phyloP scores from a whole-genome alignment of 73 alveolate genomes.

The Stentor roeselii region DNA sequence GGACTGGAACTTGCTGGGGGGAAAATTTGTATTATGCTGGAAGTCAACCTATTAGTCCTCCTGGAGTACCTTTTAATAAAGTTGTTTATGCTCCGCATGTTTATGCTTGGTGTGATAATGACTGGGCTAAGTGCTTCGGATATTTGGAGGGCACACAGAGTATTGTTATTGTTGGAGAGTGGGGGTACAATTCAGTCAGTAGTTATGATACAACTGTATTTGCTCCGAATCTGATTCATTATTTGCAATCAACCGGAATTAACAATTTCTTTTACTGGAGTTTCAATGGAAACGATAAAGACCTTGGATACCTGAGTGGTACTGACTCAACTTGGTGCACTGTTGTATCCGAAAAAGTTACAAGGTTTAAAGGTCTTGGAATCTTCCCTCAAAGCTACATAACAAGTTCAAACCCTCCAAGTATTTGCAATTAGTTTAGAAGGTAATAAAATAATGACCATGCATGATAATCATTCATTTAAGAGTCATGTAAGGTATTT shows the following conservation, averaged over 20 bases:
- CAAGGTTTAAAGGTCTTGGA: not conserved
- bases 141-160: not conserved
- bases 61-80: not conserved
- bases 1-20: slow-evolving; percentile 1
- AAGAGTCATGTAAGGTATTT: not conserved
- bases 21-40: slow-evolving; percentile 9
- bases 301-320: not conserved
- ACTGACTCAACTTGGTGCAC: not conserved
- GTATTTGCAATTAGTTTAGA: not conserved
- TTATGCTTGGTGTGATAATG: not conserved
- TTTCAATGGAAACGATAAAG: not conserved
- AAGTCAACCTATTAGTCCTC: not conserved
- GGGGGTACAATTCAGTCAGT: not conserved
- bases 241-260: not conserved
- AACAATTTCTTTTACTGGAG: not conserved
- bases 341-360: not conserved
- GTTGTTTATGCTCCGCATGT: not conserved
- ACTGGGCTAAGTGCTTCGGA: not conserved
- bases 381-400: not conserved
- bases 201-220: not conserved
- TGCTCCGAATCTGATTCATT: not conserved
- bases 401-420: not conserved
- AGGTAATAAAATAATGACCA: too few relatives aligned
- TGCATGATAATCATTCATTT: too few relatives aligned
- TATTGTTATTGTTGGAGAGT: not conserved